A percentile compares a stretch with the other conserved stretches of the same genome.
phyloP scores from a whole-genome alignment of 2,329 filamentous ascomycete genomes.

The Pseudocercospora fijiensis region DNA sequence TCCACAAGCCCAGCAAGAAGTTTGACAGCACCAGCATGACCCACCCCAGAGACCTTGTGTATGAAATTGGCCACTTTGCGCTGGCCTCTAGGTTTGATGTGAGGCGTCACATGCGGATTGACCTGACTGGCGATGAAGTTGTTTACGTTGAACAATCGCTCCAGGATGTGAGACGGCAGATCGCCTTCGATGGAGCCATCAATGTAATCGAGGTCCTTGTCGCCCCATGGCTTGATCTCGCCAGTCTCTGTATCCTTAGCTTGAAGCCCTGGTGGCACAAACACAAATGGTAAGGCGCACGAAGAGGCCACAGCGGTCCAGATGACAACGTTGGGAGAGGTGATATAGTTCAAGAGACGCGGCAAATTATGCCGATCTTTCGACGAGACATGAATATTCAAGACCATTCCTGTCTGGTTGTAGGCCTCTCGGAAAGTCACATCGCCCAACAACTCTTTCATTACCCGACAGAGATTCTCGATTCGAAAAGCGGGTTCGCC shows the following conservation, averaged over 20 bases:
- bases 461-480: slow-evolving; percentile 73
- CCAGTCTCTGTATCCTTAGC: slow-evolving; percentile 83
- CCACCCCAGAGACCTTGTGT: slow-evolving; percentile 21
- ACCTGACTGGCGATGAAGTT: slow-evolving; percentile 98
- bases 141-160: slow-evolving; percentile 97
- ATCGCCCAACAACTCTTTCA: slow-evolving; percentile 77
- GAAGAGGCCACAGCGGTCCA: slow-evolving; percentile 97
- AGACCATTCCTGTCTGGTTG: slow-evolving; percentile 84
- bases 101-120: slow-evolving; percentile 78
- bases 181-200: slow-evolving; percentile 95
- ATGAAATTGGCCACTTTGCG: slow-evolving; percentile 58
- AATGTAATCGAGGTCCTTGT: slow-evolving; percentile 81
- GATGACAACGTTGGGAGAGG: slow-evolving; percentile 89
- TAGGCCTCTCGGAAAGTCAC: slow-evolving; percentile 96
- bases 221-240: slow-evolving; percentile 74
- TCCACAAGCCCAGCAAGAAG: slow-evolving; percentile 23
- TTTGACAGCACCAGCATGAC: slow-evolving; percentile 19
- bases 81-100: slow-evolving; percentile 5
- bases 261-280: slow-evolving; percentile 73
- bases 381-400: slow-evolving; percentile 92
- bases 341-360: slow-evolving; percentile 85
- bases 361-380: slow-evolving; percentile 85
- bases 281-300: slow-evolving; percentile 86
- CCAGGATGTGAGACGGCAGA: slow-evolving; percentile 81
- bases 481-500: slow-evolving; percentile 58